Conservation (phyloP, 2,329 filamentous ascomycete genomes). For the Fusarium falciforme region DNA sequence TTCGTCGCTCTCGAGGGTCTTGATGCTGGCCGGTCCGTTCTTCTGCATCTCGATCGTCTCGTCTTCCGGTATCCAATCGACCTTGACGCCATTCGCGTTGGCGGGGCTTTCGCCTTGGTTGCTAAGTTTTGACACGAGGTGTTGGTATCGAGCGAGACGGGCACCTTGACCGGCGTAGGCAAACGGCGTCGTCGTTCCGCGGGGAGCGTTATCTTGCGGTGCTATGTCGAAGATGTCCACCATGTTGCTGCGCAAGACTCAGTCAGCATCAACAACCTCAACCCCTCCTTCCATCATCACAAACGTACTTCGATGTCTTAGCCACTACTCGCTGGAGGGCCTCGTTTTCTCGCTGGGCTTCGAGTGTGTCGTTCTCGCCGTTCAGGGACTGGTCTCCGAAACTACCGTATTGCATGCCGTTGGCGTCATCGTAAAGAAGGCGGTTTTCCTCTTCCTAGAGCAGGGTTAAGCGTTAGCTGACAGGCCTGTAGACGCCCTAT, state of each 20-base stretch:
- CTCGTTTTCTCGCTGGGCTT: conserved; percentile 73
- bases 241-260: conserved; percentile 63
- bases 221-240: conserved; percentile 76
- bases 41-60: conserved; percentile 59
- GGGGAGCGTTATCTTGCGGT: conserved; percentile 58
- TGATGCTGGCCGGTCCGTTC: conserved; percentile 49
- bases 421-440: conserved; percentile 70
- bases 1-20: conserved; percentile 49
- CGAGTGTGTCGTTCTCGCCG: conserved; percentile 68
- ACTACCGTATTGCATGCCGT: conserved; percentile 70
- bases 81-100: conserved; percentile 55
- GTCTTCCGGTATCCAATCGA: conserved; percentile 68
- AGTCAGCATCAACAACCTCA: conserved; percentile 12
- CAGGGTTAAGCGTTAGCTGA: conserved; percentile 12
- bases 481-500: neutral
- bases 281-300: neutral
- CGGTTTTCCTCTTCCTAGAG: conserved; percentile 66
- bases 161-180: conserved; percentile 66
- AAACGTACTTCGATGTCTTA: conserved; percentile 70
- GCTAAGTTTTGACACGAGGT: conserved; percentile 69
- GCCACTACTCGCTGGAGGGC: conserved; percentile 73
- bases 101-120: conserved; percentile 54
- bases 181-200: conserved; percentile 54
- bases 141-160: conserved; percentile 68
- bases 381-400: conserved; percentile 68